phyloP scores from a whole-genome alignment of 192 early-diverging fungal species.

The Allomyces arbusculus region DNA sequence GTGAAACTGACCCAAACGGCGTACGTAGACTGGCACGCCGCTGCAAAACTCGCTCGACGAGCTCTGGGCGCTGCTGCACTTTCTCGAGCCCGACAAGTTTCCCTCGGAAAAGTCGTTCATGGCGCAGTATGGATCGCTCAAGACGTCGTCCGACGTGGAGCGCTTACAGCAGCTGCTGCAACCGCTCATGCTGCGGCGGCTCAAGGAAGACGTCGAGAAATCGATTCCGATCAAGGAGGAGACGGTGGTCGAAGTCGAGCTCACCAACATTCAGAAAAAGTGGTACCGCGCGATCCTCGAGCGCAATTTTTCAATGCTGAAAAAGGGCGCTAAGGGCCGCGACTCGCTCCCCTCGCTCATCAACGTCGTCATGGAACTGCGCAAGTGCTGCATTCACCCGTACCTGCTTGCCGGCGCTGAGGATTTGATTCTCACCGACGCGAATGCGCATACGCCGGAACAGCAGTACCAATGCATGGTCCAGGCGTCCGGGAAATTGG shows the following conservation, averaged over 20 bases:
- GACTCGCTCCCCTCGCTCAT: conserved; percentile 50
- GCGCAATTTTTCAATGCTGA: conserved; percentile 57
- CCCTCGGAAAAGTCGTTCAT: conserved; percentile 42
- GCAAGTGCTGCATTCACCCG: conserved; percentile 78
- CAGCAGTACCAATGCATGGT: conserved; percentile 48
- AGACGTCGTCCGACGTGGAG: conserved; percentile 53
- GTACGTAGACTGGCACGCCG: conserved; percentile 53
- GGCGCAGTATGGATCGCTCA: conserved; percentile 43
- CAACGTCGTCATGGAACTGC: conserved; percentile 74
- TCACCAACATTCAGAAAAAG: conserved; percentile 67
- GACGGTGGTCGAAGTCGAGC: conserved; percentile 68
- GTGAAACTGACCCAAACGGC: no score
- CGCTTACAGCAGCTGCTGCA: conserved; percentile 52
- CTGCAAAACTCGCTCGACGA: conserved; percentile 67
- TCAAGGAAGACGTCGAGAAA: conserved; percentile 80
- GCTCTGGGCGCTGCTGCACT: conserved; percentile 60
- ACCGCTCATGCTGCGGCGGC: conserved; percentile 63
- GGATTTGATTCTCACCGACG: conserved; percentile 49
- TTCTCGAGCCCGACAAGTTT: conserved; percentile 56
- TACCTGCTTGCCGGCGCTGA: conserved; percentile 59
- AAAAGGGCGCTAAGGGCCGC: conserved; percentile 43
- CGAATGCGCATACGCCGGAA: conserved; percentile 27
- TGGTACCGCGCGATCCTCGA: conserved; percentile 71
- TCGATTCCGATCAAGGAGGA: conserved; percentile 75
- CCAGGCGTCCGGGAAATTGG: conserved; percentile 63